phyloP scores from a whole-genome alignment of 176 grass and related monocot genomes.

The Zizania latifolia region DNA sequence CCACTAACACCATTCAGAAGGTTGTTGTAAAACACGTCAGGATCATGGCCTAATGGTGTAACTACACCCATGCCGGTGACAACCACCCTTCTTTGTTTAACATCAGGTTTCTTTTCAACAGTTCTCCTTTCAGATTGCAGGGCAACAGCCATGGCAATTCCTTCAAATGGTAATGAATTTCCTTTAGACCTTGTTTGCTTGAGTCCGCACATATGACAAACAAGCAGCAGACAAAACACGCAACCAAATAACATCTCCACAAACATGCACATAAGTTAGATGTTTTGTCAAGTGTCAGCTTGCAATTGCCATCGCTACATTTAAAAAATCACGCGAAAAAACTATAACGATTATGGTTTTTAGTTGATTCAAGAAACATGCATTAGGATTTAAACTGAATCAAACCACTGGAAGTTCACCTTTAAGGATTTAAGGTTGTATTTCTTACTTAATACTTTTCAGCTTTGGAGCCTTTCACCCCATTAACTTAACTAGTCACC shows the following conservation, averaged over 20 bases:
- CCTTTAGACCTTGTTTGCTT: constrained; percentile 15
- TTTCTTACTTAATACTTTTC: background rate
- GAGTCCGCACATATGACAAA: constrained; percentile 13
- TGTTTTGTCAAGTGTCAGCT: background rate
- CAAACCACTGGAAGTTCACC: background rate
- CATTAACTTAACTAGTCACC: background rate
- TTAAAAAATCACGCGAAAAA: background rate
- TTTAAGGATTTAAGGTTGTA: background rate
- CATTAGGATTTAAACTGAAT: background rate
- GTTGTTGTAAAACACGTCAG: constrained; percentile 87
- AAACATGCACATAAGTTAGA: background rate
- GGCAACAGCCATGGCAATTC: constrained; percentile 72
- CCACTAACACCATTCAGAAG: constrained; percentile 84
- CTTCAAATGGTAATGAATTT: constrained; percentile 40
- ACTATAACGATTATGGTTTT: background rate
- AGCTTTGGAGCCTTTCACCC: background rate
- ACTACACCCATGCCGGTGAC: constrained; percentile 97
- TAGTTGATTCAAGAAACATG: background rate
- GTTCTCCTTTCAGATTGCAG: constrained; percentile 65
- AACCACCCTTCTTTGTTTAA: constrained; percentile 86
- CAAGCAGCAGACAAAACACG: background rate
- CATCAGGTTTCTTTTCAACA: constrained; percentile 52
- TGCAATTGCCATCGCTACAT: background rate
- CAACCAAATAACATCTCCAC: background rate
- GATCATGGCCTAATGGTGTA: constrained; percentile 94